Conservation (phyloP, 768 basidiomycete genomes). For the Suillus placidus region DNA sequence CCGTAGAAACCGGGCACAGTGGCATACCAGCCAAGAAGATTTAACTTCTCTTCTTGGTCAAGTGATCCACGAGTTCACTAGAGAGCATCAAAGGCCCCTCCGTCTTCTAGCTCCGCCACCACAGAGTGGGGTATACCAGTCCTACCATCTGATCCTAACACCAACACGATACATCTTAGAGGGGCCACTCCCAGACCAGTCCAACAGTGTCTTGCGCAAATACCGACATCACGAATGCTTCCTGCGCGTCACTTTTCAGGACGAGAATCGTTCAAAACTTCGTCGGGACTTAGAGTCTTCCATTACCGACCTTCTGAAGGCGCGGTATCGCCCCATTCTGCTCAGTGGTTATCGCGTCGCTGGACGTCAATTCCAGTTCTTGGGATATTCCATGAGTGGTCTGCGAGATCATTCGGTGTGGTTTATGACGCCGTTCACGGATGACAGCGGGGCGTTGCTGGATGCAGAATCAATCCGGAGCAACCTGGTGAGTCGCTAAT, state of each 20-base stretch:
- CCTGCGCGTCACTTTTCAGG: slow-evolving; percentile 50
- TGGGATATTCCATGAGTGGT: slow-evolving; percentile 58
- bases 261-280: slow-evolving; percentile 45
- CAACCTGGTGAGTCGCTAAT: slow-evolving; percentile 33
- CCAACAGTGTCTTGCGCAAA: slow-evolving; percentile 41
- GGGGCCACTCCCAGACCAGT: slow-evolving; percentile 42
- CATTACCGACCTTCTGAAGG: slow-evolving; percentile 34
- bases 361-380: slow-evolving; percentile 47
- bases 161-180: slow-evolving; percentile 42
- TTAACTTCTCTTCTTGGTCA: slow-evolving; percentile 15
- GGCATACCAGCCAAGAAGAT: slow-evolving; percentile 17
- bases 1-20: slow-evolving; percentile 1
- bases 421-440: slow-evolving; percentile 48
- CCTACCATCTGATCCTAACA: slow-evolving; percentile 43
- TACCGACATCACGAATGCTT: slow-evolving; percentile 45
- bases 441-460: slow-evolving; percentile 25
- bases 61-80: slow-evolving; percentile 22
- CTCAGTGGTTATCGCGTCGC: slow-evolving; percentile 40
- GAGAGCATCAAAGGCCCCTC: slow-evolving; percentile 28
- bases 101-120: slow-evolving; percentile 28
- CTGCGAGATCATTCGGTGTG: slow-evolving; percentile 51
- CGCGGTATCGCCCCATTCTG: slow-evolving; percentile 39
- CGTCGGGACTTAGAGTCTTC: slow-evolving; percentile 34
- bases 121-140: slow-evolving; percentile 27
- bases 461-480: slow-evolving; percentile 34